phyloP scores from a whole-genome alignment of 495 filamentous ascomycete genomes.

The Neurospora terricola region DNA sequence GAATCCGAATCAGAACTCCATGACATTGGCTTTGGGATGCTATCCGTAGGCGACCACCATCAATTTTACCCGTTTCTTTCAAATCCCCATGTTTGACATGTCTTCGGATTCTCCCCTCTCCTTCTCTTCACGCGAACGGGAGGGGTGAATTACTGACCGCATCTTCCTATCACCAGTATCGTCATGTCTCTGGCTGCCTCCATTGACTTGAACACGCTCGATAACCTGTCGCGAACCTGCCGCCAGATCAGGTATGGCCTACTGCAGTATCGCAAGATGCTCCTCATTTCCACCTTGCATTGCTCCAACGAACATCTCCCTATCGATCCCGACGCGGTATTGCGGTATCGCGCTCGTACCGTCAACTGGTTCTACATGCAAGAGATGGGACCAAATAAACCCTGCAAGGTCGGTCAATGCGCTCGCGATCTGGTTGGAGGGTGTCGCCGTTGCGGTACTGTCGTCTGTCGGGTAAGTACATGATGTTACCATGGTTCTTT shows the following conservation, averaged over 20 bases:
- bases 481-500: neutral
- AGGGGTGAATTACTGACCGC: slow-evolving; percentile 18
- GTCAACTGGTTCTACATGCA: slow-evolving; percentile 44
- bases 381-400: slow-evolving; percentile 24
- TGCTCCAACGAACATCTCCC: slow-evolving; percentile 60
- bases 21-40: slow-evolving; percentile 72
- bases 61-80: slow-evolving; percentile 11
- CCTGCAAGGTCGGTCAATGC: slow-evolving; percentile 62
- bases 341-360: slow-evolving; percentile 41
- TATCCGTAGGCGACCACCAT: slow-evolving; percentile 63
- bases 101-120: slow-evolving; percentile 12
- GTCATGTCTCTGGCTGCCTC: slow-evolving; percentile 60
- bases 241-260: slow-evolving; percentile 60
- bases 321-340: slow-evolving; percentile 35
- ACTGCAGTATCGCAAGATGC: slow-evolving; percentile 60
- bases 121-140: slow-evolving; percentile 2
- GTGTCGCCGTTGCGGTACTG: slow-evolving; percentile 65
- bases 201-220: slow-evolving; percentile 77
- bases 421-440: slow-evolving; percentile 76
- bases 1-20: slow-evolving; percentile 57
- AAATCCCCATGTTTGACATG: neutral
- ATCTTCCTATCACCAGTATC: slow-evolving; percentile 43
- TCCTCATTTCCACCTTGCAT: slow-evolving; percentile 63
- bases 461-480: slow-evolving; percentile 65
- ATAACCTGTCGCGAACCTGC: slow-evolving; percentile 70